Base-by-base conservation (phyloP, 2,329 filamentous ascomycete species). In the Rhytidhysteron rufulum region DNA sequence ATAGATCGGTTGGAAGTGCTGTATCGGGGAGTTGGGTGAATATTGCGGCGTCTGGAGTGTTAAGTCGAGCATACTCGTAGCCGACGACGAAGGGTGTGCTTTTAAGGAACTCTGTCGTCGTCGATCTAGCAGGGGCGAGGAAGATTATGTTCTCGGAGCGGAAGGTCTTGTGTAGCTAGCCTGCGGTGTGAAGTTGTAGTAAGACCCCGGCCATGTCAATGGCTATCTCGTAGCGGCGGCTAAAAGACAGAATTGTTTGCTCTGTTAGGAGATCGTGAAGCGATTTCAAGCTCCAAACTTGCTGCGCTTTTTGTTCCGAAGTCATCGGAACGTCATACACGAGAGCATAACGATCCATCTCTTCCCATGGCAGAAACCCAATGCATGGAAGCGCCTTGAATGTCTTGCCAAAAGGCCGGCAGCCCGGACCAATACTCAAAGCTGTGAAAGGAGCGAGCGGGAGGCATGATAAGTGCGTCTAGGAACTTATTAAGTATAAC, bases 91-190 rank as follows among this genome's bases (percentile, higher is more conserved):
- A 38, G 10, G 20, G n/a, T 2, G 10, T 11, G 11, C 16, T 31
- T 4, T 20, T 19, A 2, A 39, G 19, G 31, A 17, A 34, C 3
- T 31, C n/a, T 16, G 32, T 19, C 16, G 20, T n/a, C 6, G 11
- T 16, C 8, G n/a, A n/a, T 5, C 16, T 29, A 8, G 13, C 5
- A 5, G 13, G 10, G 11, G 7, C 21, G 5, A 39, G 10, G 11
- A 39, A 39, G 4, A 39, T 18, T n/a, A 39, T 25, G 29, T 39
- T 39, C 18, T 39, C 37, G 2, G 37, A 39, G 11, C 37, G 37
- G 18, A 39, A 22, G 10, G 27, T 29, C 33, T 39, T 39, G 18
- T 39, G 37, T 9, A 39, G 29, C 37, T 29, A 39, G 5, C 37
- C 37, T 3, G 37, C 31, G 9, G 37, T 39, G 13, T 39, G 37